Base-by-base conservation (phyloP, 2,329 filamentous ascomycete genomes). In the Pochonia chlamydosporia region DNA sequence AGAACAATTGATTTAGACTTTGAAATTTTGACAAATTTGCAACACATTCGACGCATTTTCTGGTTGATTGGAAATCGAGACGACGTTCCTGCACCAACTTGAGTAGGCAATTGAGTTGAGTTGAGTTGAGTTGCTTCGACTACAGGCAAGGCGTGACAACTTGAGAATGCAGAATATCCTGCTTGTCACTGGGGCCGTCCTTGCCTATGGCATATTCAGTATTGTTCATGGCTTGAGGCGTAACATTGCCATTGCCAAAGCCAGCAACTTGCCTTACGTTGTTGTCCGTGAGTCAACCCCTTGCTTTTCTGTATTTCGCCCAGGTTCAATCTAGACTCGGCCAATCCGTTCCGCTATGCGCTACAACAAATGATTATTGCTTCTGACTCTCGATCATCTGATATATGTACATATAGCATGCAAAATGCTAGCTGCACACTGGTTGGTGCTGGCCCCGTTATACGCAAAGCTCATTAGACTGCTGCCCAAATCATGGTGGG, bases 401-500 rank as follows among this genome's bases (percentile, higher is more conserved):
- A 39, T 39, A 13, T 39, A n/a, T n/a, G n/a, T n/a, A n/a, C n/a
- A n/a, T n/a, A 16, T 35, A 49, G 47, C 47, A 14, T 49, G 42
- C 23, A 4, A 45, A 25, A 31, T 45, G 25, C 13, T 46, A n/a
- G 47, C 36, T 2, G 24, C 18, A 25, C 47, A 49, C 25, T 49
- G 47, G 47, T 21, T 49, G 47, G 56, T 82, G 23, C 76, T 76
- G 2, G 69, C 73, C 54, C 62, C 62, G 43, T 50, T 82, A 35
- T 82, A 73, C 74, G 57, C 80, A 10, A 76, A 77, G 3, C 48
- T 85, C 13, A 69, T 86, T 53, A 72, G 71, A 48, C 57, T 63
- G 13, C 65, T 86, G 0, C 84, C 84, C 1, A 65, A 65, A 37
- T 66, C 70, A 14, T 76, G 71, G 63, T 82, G 76, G 66, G 70